Evolutionary conservation across 495 filamentous ascomycete species (phyloP).

Genomic region (Hyaloscypha hepaticicola): DNA sequence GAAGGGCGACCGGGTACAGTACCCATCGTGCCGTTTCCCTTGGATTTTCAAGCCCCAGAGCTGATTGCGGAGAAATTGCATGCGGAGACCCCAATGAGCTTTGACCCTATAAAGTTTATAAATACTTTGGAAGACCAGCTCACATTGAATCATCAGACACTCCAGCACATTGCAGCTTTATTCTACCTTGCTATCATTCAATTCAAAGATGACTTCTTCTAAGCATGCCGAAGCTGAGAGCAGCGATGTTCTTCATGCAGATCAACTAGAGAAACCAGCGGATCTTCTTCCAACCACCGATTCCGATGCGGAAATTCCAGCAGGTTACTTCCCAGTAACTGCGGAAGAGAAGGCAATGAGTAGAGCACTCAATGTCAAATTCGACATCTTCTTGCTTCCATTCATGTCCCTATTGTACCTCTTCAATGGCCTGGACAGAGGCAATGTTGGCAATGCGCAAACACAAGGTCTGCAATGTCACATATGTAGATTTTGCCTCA

Average conservation of each 20-base stretch:
- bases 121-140: neutral
- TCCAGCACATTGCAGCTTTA: neutral
- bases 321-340: slow-evolving; percentile 13
- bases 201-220: neutral
- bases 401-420: slow-evolving; percentile 41
- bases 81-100: neutral
- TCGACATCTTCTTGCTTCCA: slow-evolving; percentile 39
- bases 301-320: slow-evolving; percentile 1
- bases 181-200: neutral
- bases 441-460: slow-evolving; percentile 46
- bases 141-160: neutral
- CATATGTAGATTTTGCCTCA: neutral
- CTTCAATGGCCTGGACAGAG: slow-evolving; percentile 41
- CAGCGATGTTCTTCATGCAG: neutral
- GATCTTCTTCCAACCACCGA: neutral
- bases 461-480: neutral
- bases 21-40: neutral
- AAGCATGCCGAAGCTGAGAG: neutral
- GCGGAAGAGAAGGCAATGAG: slow-evolving; percentile 13
- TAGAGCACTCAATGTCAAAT: slow-evolving; percentile 32
- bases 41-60: neutral
- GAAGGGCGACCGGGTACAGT: neutral
- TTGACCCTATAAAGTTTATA: neutral
- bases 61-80: neutral
- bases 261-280: slow-evolving; percentile 7